Base-by-base conservation (phyloP, 2,329 filamentous ascomycete species). In the Sarocladium strictum region DNA sequence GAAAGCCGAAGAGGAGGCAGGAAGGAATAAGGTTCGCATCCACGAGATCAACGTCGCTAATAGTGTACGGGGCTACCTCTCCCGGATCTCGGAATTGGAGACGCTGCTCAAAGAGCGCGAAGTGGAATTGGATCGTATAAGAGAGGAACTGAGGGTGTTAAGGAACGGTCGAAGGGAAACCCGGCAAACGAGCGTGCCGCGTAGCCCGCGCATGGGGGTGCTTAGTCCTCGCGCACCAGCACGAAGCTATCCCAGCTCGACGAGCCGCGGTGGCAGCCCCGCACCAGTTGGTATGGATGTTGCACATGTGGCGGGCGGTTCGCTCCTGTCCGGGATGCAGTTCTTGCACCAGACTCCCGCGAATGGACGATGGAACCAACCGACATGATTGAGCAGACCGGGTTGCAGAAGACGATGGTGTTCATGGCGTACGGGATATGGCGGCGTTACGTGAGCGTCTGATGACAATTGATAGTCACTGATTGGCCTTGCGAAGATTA, bases 151-250 rank as follows among this genome's bases (percentile, higher is more conserved):
- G 24, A 70, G 71, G 7, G 57, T 67, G 38, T 63, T 76, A 38
- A 77, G 73, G 61, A 79, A 72, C 57, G 74, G 72, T 17, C 74
- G 81, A 5, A 71, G 80, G 45, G 79, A 82, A 64, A 84, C 81
- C 3, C 69, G 81, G 33, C 75, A 78, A 61, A 72, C 69, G 53
- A 83, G 80, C 59, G 79, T 81, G 21, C 80, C 80, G 51, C 76
- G 78, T 21, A 83, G 80, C 61, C 81, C 81, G n/a, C 73, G 78
- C 6, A 69, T 77, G 58, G 71, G 74, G 29, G 68, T 80, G 53
- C 76, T 80, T 69, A 82, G 79, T 57, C 80, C 80, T 2, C 69
- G 57, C 24, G 26, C 50, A 15, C 38, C 49, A 10, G 49, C 43
- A n/a, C n/a, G 35, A n/a, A 51, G 35, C 17, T 45, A 37, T 35